Base-by-base conservation (phyloP, 768 basidiomycete genomes). In the Boletellus emodensis region DNA sequence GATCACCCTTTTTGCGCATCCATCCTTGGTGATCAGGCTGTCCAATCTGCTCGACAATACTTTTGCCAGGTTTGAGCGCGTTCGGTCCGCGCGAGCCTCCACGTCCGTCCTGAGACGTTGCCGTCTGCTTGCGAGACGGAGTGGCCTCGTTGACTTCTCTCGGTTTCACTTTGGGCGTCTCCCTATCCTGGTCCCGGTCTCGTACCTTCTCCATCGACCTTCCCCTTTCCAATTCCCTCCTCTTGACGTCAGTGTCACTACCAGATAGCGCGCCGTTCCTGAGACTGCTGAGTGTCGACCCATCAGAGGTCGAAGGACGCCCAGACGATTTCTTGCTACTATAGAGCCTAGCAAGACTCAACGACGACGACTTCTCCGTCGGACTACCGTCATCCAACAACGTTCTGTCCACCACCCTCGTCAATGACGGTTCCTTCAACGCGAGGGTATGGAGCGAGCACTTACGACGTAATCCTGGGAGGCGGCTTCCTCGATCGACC, bases 1-100 rank as follows among this genome's bases (percentile, higher is more conserved):
- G 75, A 41, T 96, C 96, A 1, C 90, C 90, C 73, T 85, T 91
- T 80, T 98, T 99, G 63, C 89, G 80, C 87, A 99, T 86, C 86
- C 91, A 97, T 7, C 96, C 96, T 30, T 78, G 75, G 65, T 90
- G 84, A 70, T 99, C 96, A 14, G 92, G 83, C 22, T 80, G 80
- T 4, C 95, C 96, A 53, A 99, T 93, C 69, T 95, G 90, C 48
- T 91, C 84, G 48, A 96, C 67, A 43, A 96, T 87, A 52, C 82
- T 91, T 65, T 76, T 74, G 0, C 88, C 89, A 28, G 74, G 75
- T 60, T 77, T 79, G 53, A 83, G 64, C 3, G 72, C 65, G 18
- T 70, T 74, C 34, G 66, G 68, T 15, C 62, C 63, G 7, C 57
- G 61, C 4, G 53, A 49, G 12, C 56, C 56, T 4, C 39, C 53